Evolutionary conservation across 768 basidiomycete species (phyloP), one percentile per base, ranked within the genome.

Genomic region (Leccinum subtestaceum): DNA sequence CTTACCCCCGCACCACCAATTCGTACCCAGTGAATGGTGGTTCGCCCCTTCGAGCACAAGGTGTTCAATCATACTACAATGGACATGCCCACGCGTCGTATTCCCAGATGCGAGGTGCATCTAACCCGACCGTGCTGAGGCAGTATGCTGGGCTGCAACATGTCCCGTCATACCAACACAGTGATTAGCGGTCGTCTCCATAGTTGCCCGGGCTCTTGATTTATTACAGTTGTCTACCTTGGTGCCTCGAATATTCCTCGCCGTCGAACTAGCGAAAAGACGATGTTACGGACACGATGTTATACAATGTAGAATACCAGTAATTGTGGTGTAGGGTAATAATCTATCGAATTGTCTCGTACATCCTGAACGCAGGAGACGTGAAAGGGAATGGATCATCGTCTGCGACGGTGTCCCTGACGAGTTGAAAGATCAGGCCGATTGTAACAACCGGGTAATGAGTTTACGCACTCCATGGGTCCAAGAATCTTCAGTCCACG

Each of bases 401-500:
- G 53, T 86, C 79, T 25, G 77, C 67, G 10, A 74, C 52, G 46
- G 50, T 72, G n/a, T 83, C 81, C 67, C 80, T 81, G 56, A 21
- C 4, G 47, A 61, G 13, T 17, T 25, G 61, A 45, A 31, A 29
- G 49, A 34, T 61, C 34, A 63, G 55, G 12, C 5, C 21, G n/a
- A 32, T n/a, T 29, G n/a, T 2, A 40, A 10, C 19, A 51, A 4
- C 25, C 25, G 9, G 29, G 29, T 1, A 43, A 36, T 4, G 43
- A 27, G 47, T 25, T 31, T 32, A 55, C 84, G 60, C 70, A 95
- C 95, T 89, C 89, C 7, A 85, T 73, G 3, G 93, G 91, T 0
- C 94, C 96, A 55, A 93, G 84, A n/a, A 98, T 81, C 36, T 81
- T 85, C 43, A 98, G 74, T 4, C 96, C 95, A 12, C 97, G 85